Base-by-base conservation (phyloP, 2,329 filamentous ascomycete species). In the Myriosclerotinia duriaeana region DNA sequence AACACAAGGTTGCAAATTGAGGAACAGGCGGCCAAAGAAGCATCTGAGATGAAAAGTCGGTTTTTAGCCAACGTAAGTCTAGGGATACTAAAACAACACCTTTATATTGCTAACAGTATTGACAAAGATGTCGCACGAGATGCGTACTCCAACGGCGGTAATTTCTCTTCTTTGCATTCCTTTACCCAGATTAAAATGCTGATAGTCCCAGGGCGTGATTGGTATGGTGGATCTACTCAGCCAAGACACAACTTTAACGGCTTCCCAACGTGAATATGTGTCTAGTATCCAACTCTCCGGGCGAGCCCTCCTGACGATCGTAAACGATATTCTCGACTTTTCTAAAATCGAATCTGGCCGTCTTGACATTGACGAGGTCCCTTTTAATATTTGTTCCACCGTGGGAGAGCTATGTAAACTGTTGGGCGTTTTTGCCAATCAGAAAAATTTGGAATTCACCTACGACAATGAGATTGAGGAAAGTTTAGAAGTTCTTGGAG, bases 291-390 rank as follows among this genome's bases (percentile, higher is more conserved):
- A 71, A 40, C 66, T 72, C 2, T 73, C 72, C 1, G 72, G 67
- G 11, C 69, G 71, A 66, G 67, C 72, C 2, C 69, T 73, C n/a
- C 64, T 73, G 2, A 68, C 70, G 4, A 91, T 91, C 58, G 87
- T 91, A 15, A 88, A 91, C 71, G 89, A 91, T 71, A 88, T 91
- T 38, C 78, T 91, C 36, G 90, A 88, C 22, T 84, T 90, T 73
- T 90, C 87, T 9, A 91, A 93, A 74, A 83, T 93, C 36, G 90
- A 93, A 74, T 90, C 88, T 2, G 88, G 89, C 44, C 84, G 92
- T 73, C 79, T 93, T 17, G 84, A 89, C 11, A 87, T 93, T 9
- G 87, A 87, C 36, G 85, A 88, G 2, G 85, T 91, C 71, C 89
- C 90, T 0, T 80, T 90, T 66, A 83, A 83, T 17, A 85, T 92